Conservation (phyloP, 1,284 basidiomycete genomes). For the Naganishia sp. region DNA sequence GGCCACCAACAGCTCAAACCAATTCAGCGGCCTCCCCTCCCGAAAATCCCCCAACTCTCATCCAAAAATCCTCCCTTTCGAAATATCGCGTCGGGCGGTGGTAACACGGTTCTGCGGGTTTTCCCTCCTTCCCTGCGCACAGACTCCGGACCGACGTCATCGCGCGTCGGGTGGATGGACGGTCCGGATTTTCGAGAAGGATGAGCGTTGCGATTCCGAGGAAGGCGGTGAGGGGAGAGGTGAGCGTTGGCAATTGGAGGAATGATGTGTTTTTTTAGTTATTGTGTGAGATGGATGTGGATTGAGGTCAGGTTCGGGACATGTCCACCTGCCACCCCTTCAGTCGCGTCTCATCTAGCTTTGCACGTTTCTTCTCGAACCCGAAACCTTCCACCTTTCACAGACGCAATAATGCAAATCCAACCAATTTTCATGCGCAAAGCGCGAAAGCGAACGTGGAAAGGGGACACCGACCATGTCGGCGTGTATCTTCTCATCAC, state of each 20-base stretch:
- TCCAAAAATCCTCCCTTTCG: neutral
- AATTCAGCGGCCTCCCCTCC: too few relatives aligned
- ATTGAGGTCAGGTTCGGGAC: neutral
- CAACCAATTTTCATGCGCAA: too few relatives aligned
- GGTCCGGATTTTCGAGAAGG: neutral
- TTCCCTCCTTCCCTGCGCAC: too few relatives aligned
- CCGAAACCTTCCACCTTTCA: too few relatives aligned
- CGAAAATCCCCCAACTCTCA: too few relatives aligned
- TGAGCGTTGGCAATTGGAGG: neutral
- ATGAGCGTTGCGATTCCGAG: neutral
- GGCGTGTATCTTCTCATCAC: neutral
- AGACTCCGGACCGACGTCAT: conserved; percentile 2
- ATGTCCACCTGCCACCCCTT: neutral
- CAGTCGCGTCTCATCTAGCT: too few relatives aligned
- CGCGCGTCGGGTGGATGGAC: neutral
- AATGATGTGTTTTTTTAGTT: conserved; percentile 6
- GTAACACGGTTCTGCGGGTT: conserved; percentile 3
- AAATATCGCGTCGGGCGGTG: neutral
- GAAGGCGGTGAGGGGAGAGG: neutral
- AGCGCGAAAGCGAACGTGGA: too few relatives aligned
- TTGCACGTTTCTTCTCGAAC: too few relatives aligned
- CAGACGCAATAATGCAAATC: too few relatives aligned
- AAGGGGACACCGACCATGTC: too few relatives aligned
- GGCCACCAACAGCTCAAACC: too few relatives aligned
- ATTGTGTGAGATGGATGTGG: neutral